Evolutionary conservation across 352 stramenopile species (phyloP).

Genomic region (Blastocystis sp.): DNA sequence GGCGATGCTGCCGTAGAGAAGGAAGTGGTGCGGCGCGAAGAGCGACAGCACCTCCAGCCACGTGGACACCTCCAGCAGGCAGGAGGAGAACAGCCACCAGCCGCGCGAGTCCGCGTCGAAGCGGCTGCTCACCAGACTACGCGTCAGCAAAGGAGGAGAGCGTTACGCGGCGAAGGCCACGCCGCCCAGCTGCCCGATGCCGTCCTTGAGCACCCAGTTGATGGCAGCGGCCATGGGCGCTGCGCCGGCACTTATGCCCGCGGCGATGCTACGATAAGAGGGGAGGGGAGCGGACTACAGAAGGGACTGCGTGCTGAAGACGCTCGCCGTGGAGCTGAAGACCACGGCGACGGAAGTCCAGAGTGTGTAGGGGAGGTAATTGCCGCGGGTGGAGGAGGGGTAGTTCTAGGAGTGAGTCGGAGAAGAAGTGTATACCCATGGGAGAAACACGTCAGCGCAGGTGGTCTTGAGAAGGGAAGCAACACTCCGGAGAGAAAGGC

Average conservation of each 20-base stretch:
- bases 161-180: slow-evolving; percentile 80
- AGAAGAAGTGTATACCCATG: neutral
- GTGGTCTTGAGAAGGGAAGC: neutral
- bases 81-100: slow-evolving; percentile 84
- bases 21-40: slow-evolving; percentile 80
- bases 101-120: slow-evolving; percentile 69
- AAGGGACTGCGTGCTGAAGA: slow-evolving; percentile 49
- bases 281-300: neutral
- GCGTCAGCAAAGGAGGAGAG: neutral
- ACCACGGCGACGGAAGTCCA: slow-evolving; percentile 38
- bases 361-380: slow-evolving; percentile 20
- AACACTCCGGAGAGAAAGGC: neutral
- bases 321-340: slow-evolving; percentile 14
- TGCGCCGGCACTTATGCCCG: slow-evolving; percentile 69
- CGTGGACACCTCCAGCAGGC: slow-evolving; percentile 84
- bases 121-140: slow-evolving; percentile 61
- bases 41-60: slow-evolving; percentile 86
- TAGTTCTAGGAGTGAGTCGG: neutral
- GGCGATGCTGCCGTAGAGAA: slow-evolving; percentile 81
- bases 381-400: neutral
- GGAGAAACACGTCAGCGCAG: slow-evolving; percentile 29
- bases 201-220: slow-evolving; percentile 94
- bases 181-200: slow-evolving; percentile 88
- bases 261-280: neutral
- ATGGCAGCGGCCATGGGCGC: slow-evolving; percentile 83